phyloP scores from a whole-genome alignment of 2,329 filamentous ascomycete species.

The Magnaporthiopsis rhizophila region DNA sequence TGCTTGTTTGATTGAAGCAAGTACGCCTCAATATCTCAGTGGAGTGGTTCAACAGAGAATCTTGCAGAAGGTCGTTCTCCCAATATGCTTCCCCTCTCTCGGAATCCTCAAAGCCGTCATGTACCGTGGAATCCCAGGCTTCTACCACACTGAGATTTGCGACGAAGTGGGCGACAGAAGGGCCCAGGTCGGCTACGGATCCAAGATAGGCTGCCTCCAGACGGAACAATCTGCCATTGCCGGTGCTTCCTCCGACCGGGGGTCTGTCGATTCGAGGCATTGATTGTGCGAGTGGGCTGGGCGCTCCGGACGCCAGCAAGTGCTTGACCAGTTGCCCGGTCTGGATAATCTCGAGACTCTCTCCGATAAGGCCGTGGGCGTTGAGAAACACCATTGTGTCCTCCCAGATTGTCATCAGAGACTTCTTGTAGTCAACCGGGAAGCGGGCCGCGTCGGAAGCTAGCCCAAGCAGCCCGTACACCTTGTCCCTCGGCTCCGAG shows the following conservation, averaged over 20 bases:
- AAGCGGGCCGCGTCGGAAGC: constrained; percentile 18
- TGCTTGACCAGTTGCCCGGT: background rate
- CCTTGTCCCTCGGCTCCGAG: constrained; percentile 21
- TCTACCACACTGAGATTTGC: background rate
- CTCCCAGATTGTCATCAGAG: constrained; percentile 19
- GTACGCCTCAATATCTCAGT: no score
- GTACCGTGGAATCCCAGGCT: no score
- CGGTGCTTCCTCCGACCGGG: no score
- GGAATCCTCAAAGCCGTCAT: no score
- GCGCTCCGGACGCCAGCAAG: background rate
- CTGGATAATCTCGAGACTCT: background rate
- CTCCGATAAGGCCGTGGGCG: background rate
- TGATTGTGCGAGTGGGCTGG: background rate
- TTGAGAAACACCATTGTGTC: constrained; percentile 16
- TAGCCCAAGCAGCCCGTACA: constrained; percentile 22
- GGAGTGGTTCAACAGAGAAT: no score
- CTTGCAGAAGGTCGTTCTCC: no score
- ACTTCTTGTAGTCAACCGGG: constrained; percentile 20
- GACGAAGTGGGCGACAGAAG: background rate
- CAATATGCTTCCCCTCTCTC: no score
- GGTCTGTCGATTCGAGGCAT: background rate
- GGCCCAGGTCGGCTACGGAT: background rate
- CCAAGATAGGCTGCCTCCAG: background rate
- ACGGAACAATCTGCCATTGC: background rate
- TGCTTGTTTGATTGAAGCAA: no score